Evolutionary conservation across 352 stramenopile genomes (phyloP).

Genomic region (Aphanomyces cochlioides): DNA sequence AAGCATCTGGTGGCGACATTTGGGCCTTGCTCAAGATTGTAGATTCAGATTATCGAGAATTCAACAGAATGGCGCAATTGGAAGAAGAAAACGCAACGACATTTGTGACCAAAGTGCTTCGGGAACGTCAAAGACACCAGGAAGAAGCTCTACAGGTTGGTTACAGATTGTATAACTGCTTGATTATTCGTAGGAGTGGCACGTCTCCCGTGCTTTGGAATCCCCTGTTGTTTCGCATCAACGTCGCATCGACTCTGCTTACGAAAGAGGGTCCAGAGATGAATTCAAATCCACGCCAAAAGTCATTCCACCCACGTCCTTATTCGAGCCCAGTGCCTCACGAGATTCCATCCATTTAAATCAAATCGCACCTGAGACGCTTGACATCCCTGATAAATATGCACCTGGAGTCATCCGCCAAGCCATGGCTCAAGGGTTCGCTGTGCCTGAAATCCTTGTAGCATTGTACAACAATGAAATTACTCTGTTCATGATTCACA

Average conservation of each 20-base stretch:
- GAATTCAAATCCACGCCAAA: too few species aligned
- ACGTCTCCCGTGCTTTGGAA: conserved; percentile 20
- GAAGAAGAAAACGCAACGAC: conserved; percentile 29
- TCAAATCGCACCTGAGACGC: conserved; percentile 20
- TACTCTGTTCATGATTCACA: background rate
- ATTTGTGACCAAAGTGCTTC: conserved; percentile 25
- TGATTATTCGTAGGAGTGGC: conserved; percentile 16
- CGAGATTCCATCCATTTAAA: conserved; percentile 15
- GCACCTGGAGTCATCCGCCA: conserved; percentile 20
- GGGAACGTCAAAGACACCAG: conserved; percentile 14
- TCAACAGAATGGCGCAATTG: background rate
- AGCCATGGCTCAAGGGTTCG: conserved; percentile 28
- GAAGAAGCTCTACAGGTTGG: conserved; percentile 15
- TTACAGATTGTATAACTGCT: too few species aligned
- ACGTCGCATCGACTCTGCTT: conserved; percentile 16
- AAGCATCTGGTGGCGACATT: conserved; percentile 11
- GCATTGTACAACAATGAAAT: conserved; percentile 5
- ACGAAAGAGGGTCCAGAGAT: background rate
- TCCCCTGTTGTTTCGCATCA: conserved; percentile 18
- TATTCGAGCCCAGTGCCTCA: background rate
- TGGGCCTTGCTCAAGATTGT: conserved; percentile 21
- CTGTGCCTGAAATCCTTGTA: conserved; percentile 14
- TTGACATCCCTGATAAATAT: conserved; percentile 26
- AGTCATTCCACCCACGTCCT: too few species aligned
- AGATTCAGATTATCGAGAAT: conserved; percentile 21